Conservation (phyloP, 257 asterid species). For the Solanum habrochaites region DNA sequence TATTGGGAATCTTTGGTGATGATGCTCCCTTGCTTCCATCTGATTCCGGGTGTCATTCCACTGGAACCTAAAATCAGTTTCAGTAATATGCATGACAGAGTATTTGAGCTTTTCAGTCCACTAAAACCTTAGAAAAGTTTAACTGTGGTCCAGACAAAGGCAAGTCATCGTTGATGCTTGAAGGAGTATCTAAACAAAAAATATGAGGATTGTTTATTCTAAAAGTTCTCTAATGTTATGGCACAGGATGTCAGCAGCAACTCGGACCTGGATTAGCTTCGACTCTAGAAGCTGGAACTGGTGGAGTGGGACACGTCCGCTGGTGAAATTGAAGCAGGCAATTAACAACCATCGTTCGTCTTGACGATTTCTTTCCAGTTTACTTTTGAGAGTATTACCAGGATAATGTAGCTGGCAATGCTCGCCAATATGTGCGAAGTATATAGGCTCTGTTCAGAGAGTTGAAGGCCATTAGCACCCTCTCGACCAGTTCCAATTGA, state of each 20-base stretch:
- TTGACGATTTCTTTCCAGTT: constrained; percentile 94
- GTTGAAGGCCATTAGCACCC: constrained; percentile 91
- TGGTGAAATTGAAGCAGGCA: constrained; percentile 41
- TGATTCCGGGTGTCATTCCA: constrained; percentile 87
- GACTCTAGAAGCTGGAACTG: constrained; percentile 64
- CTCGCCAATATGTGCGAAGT: constrained; percentile 78
- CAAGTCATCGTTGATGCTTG: not conserved
- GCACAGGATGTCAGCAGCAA: constrained; percentile 60
- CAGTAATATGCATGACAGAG: constrained; percentile 1
- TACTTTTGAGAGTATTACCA: constrained; percentile 65
- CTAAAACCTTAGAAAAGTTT: not conserved
- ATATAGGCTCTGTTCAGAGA: constrained; percentile 73
- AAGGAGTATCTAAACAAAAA: not conserved
- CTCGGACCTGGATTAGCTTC: constrained; percentile 85
- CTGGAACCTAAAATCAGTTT: constrained; percentile 86
- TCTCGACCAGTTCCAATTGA: constrained; percentile 48
- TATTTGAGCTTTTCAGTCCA: not conserved
- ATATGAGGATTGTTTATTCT: not conserved
- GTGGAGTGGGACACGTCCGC: constrained; percentile 44
- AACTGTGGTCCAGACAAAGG: not conserved
- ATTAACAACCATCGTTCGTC: constrained; percentile 57
- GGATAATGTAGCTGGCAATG: constrained; percentile 87
- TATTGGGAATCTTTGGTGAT: constrained; percentile 84
- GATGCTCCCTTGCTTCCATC: constrained; percentile 88
- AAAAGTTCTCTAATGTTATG: not conserved